Base-by-base conservation (phyloP, 805 yeast genomes). In the Teunomyces barrocoloradensis region DNA sequence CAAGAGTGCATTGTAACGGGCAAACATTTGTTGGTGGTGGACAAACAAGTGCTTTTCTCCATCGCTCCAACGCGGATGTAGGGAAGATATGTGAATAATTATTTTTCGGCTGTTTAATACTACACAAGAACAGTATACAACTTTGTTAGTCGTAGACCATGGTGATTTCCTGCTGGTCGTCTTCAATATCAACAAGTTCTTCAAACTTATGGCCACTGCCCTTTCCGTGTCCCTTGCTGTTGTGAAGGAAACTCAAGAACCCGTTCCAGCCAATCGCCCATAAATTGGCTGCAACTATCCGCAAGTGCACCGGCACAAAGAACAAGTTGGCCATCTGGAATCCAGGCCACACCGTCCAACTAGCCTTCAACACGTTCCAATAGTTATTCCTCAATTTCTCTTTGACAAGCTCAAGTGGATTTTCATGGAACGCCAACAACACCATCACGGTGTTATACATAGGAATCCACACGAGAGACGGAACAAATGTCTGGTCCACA, bases 191-290 rank as follows among this genome's bases (percentile, higher is more conserved):
- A 36, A 69, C 68, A 45, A 71, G 54, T 48, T 69, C 73, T 54
- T 71, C 75, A 36, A 71, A 49, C 30, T 51, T 47, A 43, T 59
- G 55, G n/a, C 71, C 72, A 43, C 68, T 63, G 9, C 68, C 69
- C 49, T 67, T 65, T 23, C 71, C 74, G 44, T 68, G 75, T 7
- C 71, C 68, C 50, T 60, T 57, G 12, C 73, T 68, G 42, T 81
- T 73, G 53, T 87, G 89, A 47, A 69, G 63, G 46, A 60, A 68
- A 53, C 75, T 71, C 59, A 72, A 66, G 56, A 62, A 72, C 37
- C 71, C 65, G 52, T 67, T 71, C 77, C 77, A 72, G 23, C 73
- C 72, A 18, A 70, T 60, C 6, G 74, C 68, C 68, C 73, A 69
- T 9, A 69, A 36, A 47, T 72, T 72, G 18, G 73, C 52, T 18